These are phyloP conservation scores for Agaricus subrufescens DNA, from an alignment of 768 basidiomycete species.

Conservation along the genomic window DNA sequence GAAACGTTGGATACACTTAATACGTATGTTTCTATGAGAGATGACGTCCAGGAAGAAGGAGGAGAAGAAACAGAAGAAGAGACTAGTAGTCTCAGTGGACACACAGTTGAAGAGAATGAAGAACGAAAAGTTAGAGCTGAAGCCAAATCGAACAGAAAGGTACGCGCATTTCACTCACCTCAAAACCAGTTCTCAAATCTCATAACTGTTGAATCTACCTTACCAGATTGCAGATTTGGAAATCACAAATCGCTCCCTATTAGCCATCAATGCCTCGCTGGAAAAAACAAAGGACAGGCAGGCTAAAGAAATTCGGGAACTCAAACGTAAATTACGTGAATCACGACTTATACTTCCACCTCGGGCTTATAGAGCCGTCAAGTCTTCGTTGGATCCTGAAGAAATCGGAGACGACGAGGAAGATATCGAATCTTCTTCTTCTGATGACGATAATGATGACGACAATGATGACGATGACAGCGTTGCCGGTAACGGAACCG, in stretches of 20 bases:
- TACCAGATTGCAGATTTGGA: slow-evolving; percentile 85
- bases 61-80: too few species aligned
- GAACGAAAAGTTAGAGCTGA: slow-evolving; percentile 59
- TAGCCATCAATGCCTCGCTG: slow-evolving; percentile 79
- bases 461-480: slow-evolving; percentile 31
- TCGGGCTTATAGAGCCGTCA: slow-evolving; percentile 49
- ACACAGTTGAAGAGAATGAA: slow-evolving; percentile 20
- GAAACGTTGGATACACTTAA: slow-evolving; percentile 41
- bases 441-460: slow-evolving; percentile 23
- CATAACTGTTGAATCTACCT: not conserved
- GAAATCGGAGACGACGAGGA: slow-evolving; percentile 42
- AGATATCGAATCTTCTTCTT: slow-evolving; percentile 34
- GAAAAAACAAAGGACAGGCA: slow-evolving; percentile 79
- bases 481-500: not conserved
- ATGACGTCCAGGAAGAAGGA: not conserved
- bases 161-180: slow-evolving; percentile 23
- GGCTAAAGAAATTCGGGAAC: slow-evolving; percentile 79
- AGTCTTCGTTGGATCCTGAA: slow-evolving; percentile 41
- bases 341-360: slow-evolving; percentile 77
- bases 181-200: not conserved
- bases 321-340: slow-evolving; percentile 79
- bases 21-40: slow-evolving; percentile 26
- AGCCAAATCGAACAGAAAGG: slow-evolving; percentile 88
- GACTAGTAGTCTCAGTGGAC: not conserved
- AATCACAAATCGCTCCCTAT: slow-evolving; percentile 82